Evolutionary conservation across 345 rosid species (phyloP).

Genomic region (Schrenkiella parvula): DNA sequence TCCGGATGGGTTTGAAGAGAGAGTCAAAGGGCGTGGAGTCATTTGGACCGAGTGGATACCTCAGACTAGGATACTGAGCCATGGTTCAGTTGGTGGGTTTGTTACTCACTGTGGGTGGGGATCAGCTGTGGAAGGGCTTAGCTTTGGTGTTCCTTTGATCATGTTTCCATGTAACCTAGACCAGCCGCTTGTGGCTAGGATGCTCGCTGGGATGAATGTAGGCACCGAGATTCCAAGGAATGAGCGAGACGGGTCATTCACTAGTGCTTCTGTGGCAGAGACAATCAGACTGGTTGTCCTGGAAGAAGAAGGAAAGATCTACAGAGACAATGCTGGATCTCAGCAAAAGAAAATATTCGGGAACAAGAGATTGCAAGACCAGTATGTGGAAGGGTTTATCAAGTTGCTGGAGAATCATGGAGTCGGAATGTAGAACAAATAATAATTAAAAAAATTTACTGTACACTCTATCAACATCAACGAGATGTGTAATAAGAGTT

Average conservation of each 20-base stretch:
- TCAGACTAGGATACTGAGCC: conserved; percentile 29
- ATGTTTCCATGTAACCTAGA: conserved; percentile 24
- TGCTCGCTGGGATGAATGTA: conserved; percentile 12
- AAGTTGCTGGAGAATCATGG: background rate
- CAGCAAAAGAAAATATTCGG: conserved; percentile 23
- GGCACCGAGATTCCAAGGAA: conserved; percentile 13
- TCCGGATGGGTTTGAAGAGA: conserved; percentile 35
- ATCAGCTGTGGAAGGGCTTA: conserved; percentile 39
- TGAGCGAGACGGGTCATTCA: conserved; percentile 25
- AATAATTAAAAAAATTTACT: background rate
- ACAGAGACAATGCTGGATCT: conserved; percentile 10
- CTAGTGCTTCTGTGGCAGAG: conserved; percentile 18
- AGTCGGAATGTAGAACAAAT: background rate
- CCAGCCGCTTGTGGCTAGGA: conserved; percentile 32
- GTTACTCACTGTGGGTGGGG: conserved; percentile 43
- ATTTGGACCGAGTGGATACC: conserved; percentile 31
- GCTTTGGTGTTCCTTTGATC: conserved; percentile 24
- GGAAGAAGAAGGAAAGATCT: conserved; percentile 29
- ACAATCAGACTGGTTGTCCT: conserved; percentile 15
- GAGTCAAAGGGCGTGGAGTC: conserved; percentile 24
- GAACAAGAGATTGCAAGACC: conserved; percentile 14
- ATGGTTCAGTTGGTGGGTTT: conserved; percentile 35
- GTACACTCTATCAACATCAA: background rate
- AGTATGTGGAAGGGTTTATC: conserved; percentile 18
- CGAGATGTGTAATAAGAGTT: background rate